Conservation (phyloP, 2,329 filamentous ascomycete species). For the Paraconiothyrium brasiliense region DNA sequence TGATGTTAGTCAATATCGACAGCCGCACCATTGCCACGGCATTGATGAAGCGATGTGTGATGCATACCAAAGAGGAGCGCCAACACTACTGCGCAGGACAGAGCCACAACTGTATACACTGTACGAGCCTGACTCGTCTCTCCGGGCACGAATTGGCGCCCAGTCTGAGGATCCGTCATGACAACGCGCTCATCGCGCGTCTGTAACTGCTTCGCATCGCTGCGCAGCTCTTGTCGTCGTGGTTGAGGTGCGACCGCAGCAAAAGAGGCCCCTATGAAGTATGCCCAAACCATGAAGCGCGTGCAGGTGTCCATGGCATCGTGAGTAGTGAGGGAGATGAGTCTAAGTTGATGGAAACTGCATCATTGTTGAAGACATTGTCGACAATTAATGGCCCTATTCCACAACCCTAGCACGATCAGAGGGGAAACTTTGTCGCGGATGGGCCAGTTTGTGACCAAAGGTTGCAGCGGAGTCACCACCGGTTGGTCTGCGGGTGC, state of each 20-base stretch:
- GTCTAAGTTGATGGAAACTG: neutral
- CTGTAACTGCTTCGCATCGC: neutral
- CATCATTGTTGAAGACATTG: neutral
- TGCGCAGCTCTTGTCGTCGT: neutral
- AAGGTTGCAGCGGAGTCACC: neutral
- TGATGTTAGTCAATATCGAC: neutral
- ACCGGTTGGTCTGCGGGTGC: neutral
- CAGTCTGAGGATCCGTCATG: constrained; percentile 23
- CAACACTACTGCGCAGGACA: constrained; percentile 22
- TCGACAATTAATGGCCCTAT: neutral
- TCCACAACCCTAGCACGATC: neutral
- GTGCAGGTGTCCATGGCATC: neutral
- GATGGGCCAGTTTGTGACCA: neutral
- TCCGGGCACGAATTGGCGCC: constrained; percentile 19
- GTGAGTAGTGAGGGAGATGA: neutral
- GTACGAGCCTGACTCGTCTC: constrained; percentile 24
- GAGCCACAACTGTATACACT: constrained; percentile 21
- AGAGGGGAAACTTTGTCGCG: neutral
- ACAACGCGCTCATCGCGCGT: constrained; percentile 18
- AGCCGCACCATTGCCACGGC: neutral
- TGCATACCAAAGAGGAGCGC: constrained; percentile 22
- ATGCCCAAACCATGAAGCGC: neutral
- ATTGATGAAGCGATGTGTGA: neutral
- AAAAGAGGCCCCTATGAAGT: neutral
- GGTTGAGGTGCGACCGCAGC: neutral